Conservation (phyloP, 768 basidiomycete species). For the Floccularia luteovirens region DNA sequence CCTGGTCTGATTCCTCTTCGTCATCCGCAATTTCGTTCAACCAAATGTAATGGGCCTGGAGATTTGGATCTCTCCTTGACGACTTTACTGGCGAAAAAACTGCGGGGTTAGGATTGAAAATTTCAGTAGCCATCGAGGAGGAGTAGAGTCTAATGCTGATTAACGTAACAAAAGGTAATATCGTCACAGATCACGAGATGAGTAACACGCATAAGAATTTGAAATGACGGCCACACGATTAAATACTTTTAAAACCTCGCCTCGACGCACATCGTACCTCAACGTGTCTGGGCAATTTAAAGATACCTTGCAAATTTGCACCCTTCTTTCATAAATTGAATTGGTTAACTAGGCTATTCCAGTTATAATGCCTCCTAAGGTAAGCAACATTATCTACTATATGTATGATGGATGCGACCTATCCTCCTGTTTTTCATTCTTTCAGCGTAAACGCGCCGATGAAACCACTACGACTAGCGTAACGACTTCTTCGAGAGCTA, state of each 20-base stretch:
- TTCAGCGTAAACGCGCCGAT: conserved; percentile 56
- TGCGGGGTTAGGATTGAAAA: conserved; percentile 89
- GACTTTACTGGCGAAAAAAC: conserved; percentile 56
- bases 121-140: conserved; percentile 40
- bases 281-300: too few species aligned
- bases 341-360: too few species aligned
- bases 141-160: conserved; percentile 7
- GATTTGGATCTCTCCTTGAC: conserved; percentile 31
- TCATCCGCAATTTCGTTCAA: conserved; percentile 34
- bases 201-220: background rate
- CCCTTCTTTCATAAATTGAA: too few species aligned
- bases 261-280: too few species aligned
- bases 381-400: conserved; percentile 6
- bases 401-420: too few species aligned
- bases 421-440: background rate
- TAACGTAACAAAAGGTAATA: background rate
- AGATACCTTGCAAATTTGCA: too few species aligned
- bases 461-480: conserved; percentile 21
- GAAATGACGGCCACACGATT: background rate
- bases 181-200: background rate
- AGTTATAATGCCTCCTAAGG: conserved; percentile 28
- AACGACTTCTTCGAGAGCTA: conserved; percentile 32
- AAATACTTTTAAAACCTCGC: too few species aligned
- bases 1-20: conserved; percentile 45
- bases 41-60: conserved; percentile 53